phyloP scores from a whole-genome alignment of 495 filamentous ascomycete species.

The Poronia punctata region DNA sequence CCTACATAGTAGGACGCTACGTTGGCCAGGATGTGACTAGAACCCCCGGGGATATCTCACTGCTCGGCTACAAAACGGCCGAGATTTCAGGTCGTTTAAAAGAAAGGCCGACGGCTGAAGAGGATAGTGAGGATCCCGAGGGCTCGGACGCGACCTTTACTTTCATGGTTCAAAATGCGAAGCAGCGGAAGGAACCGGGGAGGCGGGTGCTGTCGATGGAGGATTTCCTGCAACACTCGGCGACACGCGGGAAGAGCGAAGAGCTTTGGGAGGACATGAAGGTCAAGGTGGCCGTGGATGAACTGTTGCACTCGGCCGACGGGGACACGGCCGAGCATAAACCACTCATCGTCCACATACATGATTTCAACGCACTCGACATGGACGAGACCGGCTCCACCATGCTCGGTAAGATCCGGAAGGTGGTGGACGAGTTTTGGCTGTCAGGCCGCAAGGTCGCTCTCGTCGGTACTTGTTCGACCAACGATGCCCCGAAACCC shows the following conservation, averaged over 20 bases:
- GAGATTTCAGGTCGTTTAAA: constrained; percentile 33
- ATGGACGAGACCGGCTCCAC: constrained; percentile 51
- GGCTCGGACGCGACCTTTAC: not conserved
- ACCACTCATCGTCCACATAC: constrained; percentile 62
- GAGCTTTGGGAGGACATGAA: constrained; percentile 40
- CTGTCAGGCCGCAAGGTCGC: constrained; percentile 61
- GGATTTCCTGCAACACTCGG: constrained; percentile 14
- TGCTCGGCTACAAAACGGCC: constrained; percentile 58
- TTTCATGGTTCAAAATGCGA: constrained; percentile 11
- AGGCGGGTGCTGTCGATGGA: constrained; percentile 18
- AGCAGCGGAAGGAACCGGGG: constrained; percentile 12
- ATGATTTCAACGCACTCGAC: constrained; percentile 72
- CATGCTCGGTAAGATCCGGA: constrained; percentile 58
- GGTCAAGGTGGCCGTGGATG: constrained; percentile 31
- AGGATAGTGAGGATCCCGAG: constrained; percentile 6
- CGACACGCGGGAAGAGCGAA: constrained; percentile 19
- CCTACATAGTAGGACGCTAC: constrained; percentile 67
- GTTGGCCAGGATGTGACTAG: constrained; percentile 53
- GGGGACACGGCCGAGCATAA: constrained; percentile 19
- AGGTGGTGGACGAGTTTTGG: constrained; percentile 63
- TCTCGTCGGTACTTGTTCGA: constrained; percentile 61
- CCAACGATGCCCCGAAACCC: constrained; percentile 22
- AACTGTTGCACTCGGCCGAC: constrained; percentile 27
- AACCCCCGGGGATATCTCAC: constrained; percentile 38
- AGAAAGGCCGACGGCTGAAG: constrained; percentile 5